Evolutionary conservation across 192 early-diverging fungal species (phyloP), one percentile per base, ranked within the genome.

Genomic region (Coemansia reversa): DNA sequence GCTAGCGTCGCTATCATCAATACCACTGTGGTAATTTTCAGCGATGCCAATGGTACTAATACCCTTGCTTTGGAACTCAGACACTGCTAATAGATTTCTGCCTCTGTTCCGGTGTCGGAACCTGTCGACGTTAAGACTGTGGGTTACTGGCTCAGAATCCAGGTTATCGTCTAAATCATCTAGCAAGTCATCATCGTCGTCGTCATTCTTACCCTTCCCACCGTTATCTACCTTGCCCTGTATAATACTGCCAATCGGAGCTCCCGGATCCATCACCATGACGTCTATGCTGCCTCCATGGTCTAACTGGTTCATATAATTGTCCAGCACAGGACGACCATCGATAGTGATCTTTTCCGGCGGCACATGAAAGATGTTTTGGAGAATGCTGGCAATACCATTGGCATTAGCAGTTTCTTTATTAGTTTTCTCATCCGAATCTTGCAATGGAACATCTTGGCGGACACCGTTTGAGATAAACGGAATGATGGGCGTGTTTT

Each of bases 271-370:
- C 50, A 51, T 63, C 5, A 63, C 49, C 29, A 54, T 29, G 5
- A 54, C 61, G 20, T 55, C 55, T 23, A 55, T 29, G 33, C n/a
- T 33, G 18, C 23, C 53, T 12, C 30, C 51, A 25, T 28, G 52
- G 12, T 30, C 24, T 16, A 63, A 22, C 33, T 23, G 28, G 35
- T 23, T 28, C 7, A 51, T 30, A 29, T 42, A 35, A 30, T 54
- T 49, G 3, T 45, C 51, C n/a, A 27, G 5, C 7, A 75, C 45
- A 2, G 76, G 76, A 59, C 53, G 73, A 7, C 76, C 76, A n/a
- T 70, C 71, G 25, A 79, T 79, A 6, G 72, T 74, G 30, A 79
- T 74, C 12, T 68, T 72, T 24, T 62, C 69, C 3, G 72, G 56
- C 27, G 76, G 68, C 19, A 79, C 69, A 22, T 79, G 67, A 64